A percentile compares a stretch with the other conserved stretches of the same genome.
Evolutionary conservation across 176 grass and related monocot genomes (phyloP).

Genomic region (barley (Hordeum vulgare)): DNA sequence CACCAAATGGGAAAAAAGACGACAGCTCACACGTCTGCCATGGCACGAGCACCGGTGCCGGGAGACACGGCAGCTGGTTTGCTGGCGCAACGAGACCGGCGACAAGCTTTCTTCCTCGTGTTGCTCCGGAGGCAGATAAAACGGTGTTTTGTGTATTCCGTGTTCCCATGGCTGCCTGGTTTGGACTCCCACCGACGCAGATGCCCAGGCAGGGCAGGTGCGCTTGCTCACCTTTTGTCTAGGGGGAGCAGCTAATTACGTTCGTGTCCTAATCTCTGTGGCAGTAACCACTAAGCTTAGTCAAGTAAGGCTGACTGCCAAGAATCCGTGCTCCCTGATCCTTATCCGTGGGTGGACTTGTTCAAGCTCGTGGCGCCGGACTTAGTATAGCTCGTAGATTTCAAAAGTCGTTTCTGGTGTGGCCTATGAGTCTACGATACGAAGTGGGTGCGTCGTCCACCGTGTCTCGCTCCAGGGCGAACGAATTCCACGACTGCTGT

Average conservation of each 20-base stretch:
- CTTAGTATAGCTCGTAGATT: not conserved
- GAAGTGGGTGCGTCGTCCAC: not conserved
- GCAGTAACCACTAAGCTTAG: not conserved
- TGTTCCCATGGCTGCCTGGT: not conserved
- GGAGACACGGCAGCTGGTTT: slow-evolving; percentile 23
- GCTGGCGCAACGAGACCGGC: slow-evolving; percentile 1
- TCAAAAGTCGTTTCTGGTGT: not conserved
- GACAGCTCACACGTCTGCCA: slow-evolving; percentile 1
- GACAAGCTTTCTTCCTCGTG: not conserved
- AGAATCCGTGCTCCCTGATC: slow-evolving; percentile 6
- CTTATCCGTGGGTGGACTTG: slow-evolving; percentile 27
- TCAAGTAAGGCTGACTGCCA: not conserved
- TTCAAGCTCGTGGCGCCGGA: slow-evolving; percentile 16
- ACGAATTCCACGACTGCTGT: not conserved
- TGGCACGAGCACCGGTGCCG: slow-evolving; percentile 15
- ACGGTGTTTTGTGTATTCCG: not conserved
- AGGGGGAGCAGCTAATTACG: not conserved
- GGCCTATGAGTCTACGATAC: not conserved
- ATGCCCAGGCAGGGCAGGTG: not conserved
- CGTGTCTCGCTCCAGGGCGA: not conserved
- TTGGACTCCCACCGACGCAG: not conserved
- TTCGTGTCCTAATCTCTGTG: not conserved
- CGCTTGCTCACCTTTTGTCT: not conserved
- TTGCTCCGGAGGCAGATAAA: not conserved
- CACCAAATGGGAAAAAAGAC: not conserved